These are phyloP conservation scores for Kappamyces sp. DNA, from an alignment of 192 early-diverging fungal genomes.

Conservation along the genomic window DNA sequence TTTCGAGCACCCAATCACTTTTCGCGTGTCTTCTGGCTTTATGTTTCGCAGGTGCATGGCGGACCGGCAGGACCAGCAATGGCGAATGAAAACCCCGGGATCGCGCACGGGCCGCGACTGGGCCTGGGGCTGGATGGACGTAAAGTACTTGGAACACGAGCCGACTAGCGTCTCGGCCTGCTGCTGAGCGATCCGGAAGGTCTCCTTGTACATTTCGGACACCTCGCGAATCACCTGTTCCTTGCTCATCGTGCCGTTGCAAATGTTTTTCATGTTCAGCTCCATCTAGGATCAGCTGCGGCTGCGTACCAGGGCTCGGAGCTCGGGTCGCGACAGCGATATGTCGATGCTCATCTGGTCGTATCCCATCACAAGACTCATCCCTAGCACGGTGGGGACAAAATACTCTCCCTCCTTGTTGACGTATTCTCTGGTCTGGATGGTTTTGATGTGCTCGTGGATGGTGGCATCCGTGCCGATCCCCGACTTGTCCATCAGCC, in stretches of 20 bases:
- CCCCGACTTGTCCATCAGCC: constrained; percentile 85
- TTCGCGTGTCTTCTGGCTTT: constrained; percentile 9
- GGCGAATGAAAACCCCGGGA: constrained; percentile 8
- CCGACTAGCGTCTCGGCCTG: constrained; percentile 46
- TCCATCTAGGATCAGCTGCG: constrained; percentile 55
- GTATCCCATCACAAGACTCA: constrained; percentile 81
- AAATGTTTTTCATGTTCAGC: constrained; percentile 67
- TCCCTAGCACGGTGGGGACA: constrained; percentile 75
- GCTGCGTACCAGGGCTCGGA: constrained; percentile 64
- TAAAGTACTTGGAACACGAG: constrained; percentile 35
- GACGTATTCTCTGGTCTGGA: constrained; percentile 81
- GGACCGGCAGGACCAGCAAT: constrained; percentile 14
- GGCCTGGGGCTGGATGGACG: constrained; percentile 4
- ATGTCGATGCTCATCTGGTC: constrained; percentile 80
- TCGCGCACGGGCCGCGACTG: not conserved
- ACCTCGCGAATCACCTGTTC: constrained; percentile 64
- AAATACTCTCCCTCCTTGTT: constrained; percentile 54
- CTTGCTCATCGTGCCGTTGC: constrained; percentile 57
- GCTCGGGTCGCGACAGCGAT: constrained; percentile 80
- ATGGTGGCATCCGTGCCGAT: constrained; percentile 99
- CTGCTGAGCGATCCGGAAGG: constrained; percentile 51
- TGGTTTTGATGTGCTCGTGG: constrained; percentile 90
- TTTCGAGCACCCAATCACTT: constrained; percentile 25
- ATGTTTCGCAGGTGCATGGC: constrained; percentile 22
- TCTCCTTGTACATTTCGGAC: constrained; percentile 63